Evolutionary conservation across 2,329 filamentous ascomycete genomes (phyloP), one percentile per base, ranked within the genome.

Genomic region (Clonostachys rhizophaga): DNA sequence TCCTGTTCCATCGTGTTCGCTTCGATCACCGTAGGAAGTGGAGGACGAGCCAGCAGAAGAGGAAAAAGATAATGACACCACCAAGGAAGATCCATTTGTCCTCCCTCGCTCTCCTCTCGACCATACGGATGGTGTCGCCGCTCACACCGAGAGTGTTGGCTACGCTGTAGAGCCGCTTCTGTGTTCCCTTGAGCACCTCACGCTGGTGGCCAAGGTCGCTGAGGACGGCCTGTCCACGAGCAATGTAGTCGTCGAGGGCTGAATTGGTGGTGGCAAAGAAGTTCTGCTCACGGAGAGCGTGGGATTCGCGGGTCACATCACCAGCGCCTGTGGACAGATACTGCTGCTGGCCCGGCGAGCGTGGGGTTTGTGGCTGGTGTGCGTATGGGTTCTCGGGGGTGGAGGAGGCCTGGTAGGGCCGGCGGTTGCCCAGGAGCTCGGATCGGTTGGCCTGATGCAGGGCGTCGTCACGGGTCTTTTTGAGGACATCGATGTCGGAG

Each of bases 31-130:
- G 75, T 68, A 99, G 66, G 63, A 82, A 97, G 68, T 91, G 87
- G 61, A 99, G 63, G 47, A 95, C 91, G 53, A 94, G 70, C 83
- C 90, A 97, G 67, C 92, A 96, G 63, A 99, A 99, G 36, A 80
- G 62, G 58, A 97, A 88, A 66, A 99, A 99, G 35, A 94, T 68
- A 6, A 95, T 68, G 4, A 92, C 90, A 0, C 94, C 91, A 0
- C 74, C 87, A 78, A 87, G 88, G 65, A 99, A 99, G 35, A 99
- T 95, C 91, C 91, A 97, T 70, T 96, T 97, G 65, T 99, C 94
- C 72, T 97, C 88, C 65, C 84, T 87, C 44, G 94, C 91, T 52
- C 94, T 78, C 56, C 94, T 73, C 70, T 97, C 92, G 40, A 99
- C 87, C 90, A 94, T 97, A 42, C 94, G 84, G 54, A 99, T 99